phyloP scores from a whole-genome alignment of 352 stramenopile genomes.

The Phytophthora kernoviae region DNA sequence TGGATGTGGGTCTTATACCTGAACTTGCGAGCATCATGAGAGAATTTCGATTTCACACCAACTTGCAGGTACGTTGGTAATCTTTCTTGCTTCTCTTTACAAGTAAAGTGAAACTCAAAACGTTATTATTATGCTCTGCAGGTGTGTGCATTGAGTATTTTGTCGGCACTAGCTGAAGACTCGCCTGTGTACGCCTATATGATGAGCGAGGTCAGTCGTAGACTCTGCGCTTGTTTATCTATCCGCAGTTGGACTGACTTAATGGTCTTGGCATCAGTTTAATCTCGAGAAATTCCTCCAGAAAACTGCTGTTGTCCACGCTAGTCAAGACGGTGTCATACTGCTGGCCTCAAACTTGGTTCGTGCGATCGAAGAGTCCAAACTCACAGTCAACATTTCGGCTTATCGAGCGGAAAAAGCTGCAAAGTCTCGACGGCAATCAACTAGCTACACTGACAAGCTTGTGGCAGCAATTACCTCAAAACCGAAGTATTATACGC shows the following conservation, averaged over 20 bases:
- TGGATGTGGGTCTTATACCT: conserved; percentile 45
- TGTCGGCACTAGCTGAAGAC: conserved; percentile 48
- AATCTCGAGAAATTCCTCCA: conserved; percentile 38
- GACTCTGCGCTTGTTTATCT: neutral
- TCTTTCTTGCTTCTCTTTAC: neutral
- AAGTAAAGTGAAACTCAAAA: neutral
- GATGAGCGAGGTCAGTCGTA: conserved; percentile 50
- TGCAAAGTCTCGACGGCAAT: conserved; percentile 39
- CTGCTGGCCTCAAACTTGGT: conserved; percentile 42
- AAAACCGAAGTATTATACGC: conserved; percentile 13
- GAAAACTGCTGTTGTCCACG: conserved; percentile 54
- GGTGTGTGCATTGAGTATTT: conserved; percentile 46
- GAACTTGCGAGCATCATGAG: conserved; percentile 48
- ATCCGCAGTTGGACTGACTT: no score
- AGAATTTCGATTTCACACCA: conserved; percentile 71
- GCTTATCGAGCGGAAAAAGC: conserved; percentile 41
- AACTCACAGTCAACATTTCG: conserved; percentile 40
- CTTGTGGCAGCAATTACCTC: conserved; percentile 29
- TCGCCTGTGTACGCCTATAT: conserved; percentile 61
- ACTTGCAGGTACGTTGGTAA: conserved; percentile 39
- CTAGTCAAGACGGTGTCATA: conserved; percentile 47
- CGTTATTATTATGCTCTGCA: conserved; percentile 11
- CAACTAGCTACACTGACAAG: conserved; percentile 37
- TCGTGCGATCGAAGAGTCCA: conserved; percentile 50
- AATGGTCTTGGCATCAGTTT: conserved; percentile 22